phyloP scores from a whole-genome alignment of 2,329 filamentous ascomycete genomes.

The Raffaelea deltoideospora region DNA sequence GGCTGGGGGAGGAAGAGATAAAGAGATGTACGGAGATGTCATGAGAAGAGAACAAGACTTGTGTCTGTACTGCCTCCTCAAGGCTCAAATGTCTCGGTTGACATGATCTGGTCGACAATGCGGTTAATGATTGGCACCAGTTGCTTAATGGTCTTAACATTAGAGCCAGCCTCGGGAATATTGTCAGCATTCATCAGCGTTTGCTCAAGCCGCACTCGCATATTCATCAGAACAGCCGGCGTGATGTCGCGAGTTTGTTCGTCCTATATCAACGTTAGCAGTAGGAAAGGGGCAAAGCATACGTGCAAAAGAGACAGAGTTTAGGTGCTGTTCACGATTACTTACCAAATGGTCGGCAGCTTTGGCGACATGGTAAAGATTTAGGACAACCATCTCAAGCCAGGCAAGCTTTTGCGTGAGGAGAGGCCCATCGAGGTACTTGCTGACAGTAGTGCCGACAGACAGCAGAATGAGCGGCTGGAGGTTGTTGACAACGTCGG shows the following conservation, averaged over 20 bases:
- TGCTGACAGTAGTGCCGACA: conserved; percentile 47
- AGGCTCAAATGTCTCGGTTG: too few species aligned
- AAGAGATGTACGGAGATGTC: too few species aligned
- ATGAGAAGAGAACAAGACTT: too few species aligned
- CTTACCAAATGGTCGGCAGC: conserved; percentile 37
- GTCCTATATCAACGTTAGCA: conserved; percentile 22
- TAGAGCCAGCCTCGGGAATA: conserved; percentile 28
- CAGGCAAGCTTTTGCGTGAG: conserved; percentile 42
- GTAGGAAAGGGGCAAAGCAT: not conserved
- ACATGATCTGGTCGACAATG: conserved; percentile 14
- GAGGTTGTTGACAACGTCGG: conserved; percentile 37
- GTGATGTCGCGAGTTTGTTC: conserved; percentile 38
- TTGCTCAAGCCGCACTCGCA: conserved; percentile 35
- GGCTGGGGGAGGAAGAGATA: too few species aligned
- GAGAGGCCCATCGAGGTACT: conserved; percentile 36
- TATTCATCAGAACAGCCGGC: conserved; percentile 39
- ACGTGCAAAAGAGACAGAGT: not conserved
- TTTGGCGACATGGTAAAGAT: conserved; percentile 32
- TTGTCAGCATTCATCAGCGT: conserved; percentile 35
- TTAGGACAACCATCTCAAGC: conserved; percentile 43
- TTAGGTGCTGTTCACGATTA: too few species aligned
- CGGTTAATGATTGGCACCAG: conserved; percentile 23
- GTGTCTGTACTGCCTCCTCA: too few species aligned
- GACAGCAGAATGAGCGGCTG: conserved; percentile 48
- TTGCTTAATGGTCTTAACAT: conserved; percentile 30